Base-by-base conservation (phyloP, 2,329 filamentous ascomycete genomes). In the Apiospora marii region DNA sequence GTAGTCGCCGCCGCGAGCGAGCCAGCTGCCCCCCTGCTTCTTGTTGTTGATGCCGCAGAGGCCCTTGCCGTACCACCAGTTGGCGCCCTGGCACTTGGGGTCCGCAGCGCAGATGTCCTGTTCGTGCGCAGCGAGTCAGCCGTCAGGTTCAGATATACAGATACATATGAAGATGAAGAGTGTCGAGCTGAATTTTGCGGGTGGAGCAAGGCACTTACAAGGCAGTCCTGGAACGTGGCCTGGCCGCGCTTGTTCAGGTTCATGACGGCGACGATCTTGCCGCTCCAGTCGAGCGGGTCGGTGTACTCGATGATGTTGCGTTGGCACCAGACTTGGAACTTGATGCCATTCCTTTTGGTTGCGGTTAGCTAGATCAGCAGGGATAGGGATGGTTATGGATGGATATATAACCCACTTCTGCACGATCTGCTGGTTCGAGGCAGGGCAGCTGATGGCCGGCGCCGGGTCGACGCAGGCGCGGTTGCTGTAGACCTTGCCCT, bases 11-110 rank as follows among this genome's bases (percentile, higher is more conserved):
- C 64, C 64, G 22, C 64, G 64, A 8, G 37, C 7, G 64, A 68
- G 27, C 8, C 7, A 16, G 64, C 64, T 68, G 22, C 64, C 64
- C 37, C 64, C 64, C 64, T 68, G 64, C 37, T 44, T 16, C 64
- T 68, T 68, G 64, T 68, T 68, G 64, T 68, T 68, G 64, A 68
- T 43, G 37, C 37, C 43, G 8, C 64, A 68, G 6, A 67, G 16
- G 64, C 64, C 64, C 24, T 67, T 67, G 22, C 37, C 64, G 22
- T 44, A 41, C 64, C 43, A 67, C 64, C 34, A 44, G 64, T 67
- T 67, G 64, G 64, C 37, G 30, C 64, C 64, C 22, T 67, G 64
- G 37, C 64, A 44, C 37, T 67, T 67, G 64, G 64, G 24, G 22
- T 67, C 64, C 10, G 64, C 64, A 10, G 37, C 64, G 24, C 64